Evolutionary conservation across 139 green algal species (phyloP).

Genomic region (Tetraselmis striata): DNA sequence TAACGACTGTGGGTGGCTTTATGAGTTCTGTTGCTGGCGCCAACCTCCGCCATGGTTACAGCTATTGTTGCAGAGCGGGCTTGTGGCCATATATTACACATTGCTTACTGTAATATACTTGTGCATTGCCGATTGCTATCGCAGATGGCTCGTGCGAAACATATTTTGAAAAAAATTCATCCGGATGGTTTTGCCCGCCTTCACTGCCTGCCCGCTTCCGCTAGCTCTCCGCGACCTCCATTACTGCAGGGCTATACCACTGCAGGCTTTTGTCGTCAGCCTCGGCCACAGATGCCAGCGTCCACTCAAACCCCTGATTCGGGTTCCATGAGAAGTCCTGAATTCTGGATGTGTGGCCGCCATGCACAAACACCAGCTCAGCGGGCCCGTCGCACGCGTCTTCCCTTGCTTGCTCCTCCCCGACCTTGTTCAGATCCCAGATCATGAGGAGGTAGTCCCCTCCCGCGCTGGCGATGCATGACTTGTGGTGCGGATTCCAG

Average conservation of each 20-base stretch:
- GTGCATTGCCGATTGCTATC: too few relatives aligned
- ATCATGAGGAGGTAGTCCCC: not conserved
- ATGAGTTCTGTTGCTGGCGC: too few relatives aligned
- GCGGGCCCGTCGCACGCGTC: slow-evolving; percentile 21
- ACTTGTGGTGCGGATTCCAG: not conserved
- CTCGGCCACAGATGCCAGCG: slow-evolving; percentile 19
- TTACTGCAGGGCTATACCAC: slow-evolving; percentile 9
- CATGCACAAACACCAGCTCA: slow-evolving; percentile 31
- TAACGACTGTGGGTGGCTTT: too few relatives aligned
- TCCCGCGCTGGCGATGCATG: not conserved
- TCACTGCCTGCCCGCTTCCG: too few relatives aligned
- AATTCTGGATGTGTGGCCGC: slow-evolving; percentile 25
- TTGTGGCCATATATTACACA: too few relatives aligned
- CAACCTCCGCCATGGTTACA: too few relatives aligned
- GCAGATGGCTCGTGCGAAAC: too few relatives aligned
- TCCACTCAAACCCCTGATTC: slow-evolving; percentile 17
- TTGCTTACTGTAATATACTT: too few relatives aligned
- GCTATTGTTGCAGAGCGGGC: too few relatives aligned
- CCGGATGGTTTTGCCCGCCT: too few relatives aligned
- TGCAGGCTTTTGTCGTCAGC: slow-evolving; percentile 40
- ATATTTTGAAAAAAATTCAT: too few relatives aligned
- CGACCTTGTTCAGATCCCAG: not conserved
- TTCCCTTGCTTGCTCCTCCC: slow-evolving; percentile 8
- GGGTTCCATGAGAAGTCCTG: slow-evolving; percentile 30
- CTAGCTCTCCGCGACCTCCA: too few relatives aligned